Evolutionary conservation across 108 stramenopile genomes (phyloP), one percentile per base, ranked within the genome.

Genomic region (Chaetoceros muelleri): DNA sequence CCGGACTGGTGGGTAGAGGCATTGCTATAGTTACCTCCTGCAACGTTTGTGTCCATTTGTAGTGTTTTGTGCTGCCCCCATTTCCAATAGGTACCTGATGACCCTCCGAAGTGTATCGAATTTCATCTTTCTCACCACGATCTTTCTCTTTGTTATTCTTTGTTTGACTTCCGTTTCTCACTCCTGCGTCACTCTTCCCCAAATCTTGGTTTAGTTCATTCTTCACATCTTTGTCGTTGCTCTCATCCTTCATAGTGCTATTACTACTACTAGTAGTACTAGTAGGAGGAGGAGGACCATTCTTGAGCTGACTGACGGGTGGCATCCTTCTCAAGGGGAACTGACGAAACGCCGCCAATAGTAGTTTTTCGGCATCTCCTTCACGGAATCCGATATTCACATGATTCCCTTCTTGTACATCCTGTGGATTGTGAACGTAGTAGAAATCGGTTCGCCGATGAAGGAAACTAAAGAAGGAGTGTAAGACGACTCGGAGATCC

Each of bases 371-470:
- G 2, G 91, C 91, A 53, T 89, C 83, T 28, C 91, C 91, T 61
- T 86, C 75, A 28, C 44, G 45, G 58, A 93, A 93, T 46, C 91
- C 90, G 79, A 86, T 81, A 28, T 25, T 48, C 18, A 52, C 56
- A 17, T 30, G 60, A 16, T 29, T 60, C 3, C 75, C 70, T 23
- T 59, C 62, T 44, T 62, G 28, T 10, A 47, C 31, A 62, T 80
- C 84, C 59, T 78, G 79, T 8, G 71, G 74, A 51, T 79, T 72
- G 53, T 72, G 82, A 44, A 89, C 73, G 18, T 81, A 62, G 61
- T 89, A 93, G 58, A 93, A 89, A 63, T 93, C 91, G 2, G 91
- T 93, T 40, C 86, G 72, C 7, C 83, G 81, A 66, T 93, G 63
- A 58, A 93, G 64, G 65, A 93, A 93, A 24, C 72, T 71, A 62